phyloP scores from a whole-genome alignment of 129 eudicot species.

The Lactuca saligna region DNA sequence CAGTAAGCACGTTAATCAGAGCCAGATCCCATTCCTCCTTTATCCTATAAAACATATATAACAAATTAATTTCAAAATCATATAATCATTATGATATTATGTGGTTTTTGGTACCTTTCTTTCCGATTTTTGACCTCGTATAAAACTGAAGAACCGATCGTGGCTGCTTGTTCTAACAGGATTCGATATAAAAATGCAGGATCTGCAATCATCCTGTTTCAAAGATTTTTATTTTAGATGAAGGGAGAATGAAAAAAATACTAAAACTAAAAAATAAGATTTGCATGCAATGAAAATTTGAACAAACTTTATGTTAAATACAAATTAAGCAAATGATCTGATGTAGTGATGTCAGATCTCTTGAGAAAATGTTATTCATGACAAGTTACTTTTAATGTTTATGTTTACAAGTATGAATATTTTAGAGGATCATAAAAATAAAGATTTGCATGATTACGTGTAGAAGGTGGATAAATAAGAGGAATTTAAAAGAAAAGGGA shows the following conservation, averaged over 20 bases:
- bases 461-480: too few relatives aligned
- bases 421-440: neutral
- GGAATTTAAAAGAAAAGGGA: too few relatives aligned
- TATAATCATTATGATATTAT: neutral
- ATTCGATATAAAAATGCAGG: conserved; percentile 82
- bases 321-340: neutral
- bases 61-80: neutral
- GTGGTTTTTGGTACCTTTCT: conserved; percentile 59
- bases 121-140: conserved; percentile 86
- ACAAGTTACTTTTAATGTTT: neutral
- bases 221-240: neutral
- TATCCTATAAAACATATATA: conserved; percentile 38
- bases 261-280: neutral
- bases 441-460: too few relatives aligned
- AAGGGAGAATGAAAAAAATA: neutral
- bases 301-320: neutral
- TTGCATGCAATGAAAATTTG: too few relatives aligned
- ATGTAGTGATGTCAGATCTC: neutral
- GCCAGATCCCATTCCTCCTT: conserved; percentile 99
- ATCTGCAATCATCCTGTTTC: conserved; percentile 92
- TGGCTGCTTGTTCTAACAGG: conserved; percentile 83
- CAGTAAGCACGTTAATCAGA: conserved; percentile 84
- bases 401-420: neutral
- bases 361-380: neutral
- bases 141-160: conserved; percentile 82